Evolutionary conservation across 805 yeast genomes (phyloP), one percentile per base, ranked within the genome.

Genomic region (Danielozyma ontarioensis): DNA sequence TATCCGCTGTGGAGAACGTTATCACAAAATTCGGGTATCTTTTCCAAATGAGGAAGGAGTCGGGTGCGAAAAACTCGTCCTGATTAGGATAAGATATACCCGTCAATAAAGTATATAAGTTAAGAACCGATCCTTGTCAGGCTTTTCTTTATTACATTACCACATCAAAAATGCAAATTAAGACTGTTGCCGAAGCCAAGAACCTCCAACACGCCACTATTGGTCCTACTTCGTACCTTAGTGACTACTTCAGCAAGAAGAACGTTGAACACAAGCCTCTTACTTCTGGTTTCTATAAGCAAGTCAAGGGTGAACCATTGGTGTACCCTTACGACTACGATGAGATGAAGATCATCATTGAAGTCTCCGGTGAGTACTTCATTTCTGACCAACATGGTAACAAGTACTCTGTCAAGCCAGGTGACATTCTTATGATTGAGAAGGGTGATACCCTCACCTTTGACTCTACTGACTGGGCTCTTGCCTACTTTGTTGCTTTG

Each of bases 311-410:
- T 38, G 78, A 74, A 55, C 74, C 81, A 31, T 69, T 80, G 52
- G 83, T 74, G n/a, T 80, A 80, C 70, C 57, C 64, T 36, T 80
- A 80, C 62, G 63, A 60, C 50, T 55, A 78, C 59, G 84, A 80
- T 51, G 87, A 79, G 62, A 73, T 78, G 76, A 80, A 80, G 62
- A 65, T 80, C 46, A 72, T 78, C 53, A 68, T 80, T 41, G 85
- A 80, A 57, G 79, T 76, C 35, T 77, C 73, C 46, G 85, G 85
- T 44, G 77, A 74, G 50, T 79, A 75, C 66, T 62, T 67, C 32
- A 66, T 80, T 46, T 48, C 74, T 38, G 87, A 80, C 48, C 81
- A 77, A 60, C 70, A 78, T 34, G 87, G 87, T 16, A 64, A 67
- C 55, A 64, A 66, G 40, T 78, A 74, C 33, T 62, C 59, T 34